Evolutionary conservation across 2,329 filamentous ascomycete genomes (phyloP).

Genomic region (Trichoderma guizhouense): DNA sequence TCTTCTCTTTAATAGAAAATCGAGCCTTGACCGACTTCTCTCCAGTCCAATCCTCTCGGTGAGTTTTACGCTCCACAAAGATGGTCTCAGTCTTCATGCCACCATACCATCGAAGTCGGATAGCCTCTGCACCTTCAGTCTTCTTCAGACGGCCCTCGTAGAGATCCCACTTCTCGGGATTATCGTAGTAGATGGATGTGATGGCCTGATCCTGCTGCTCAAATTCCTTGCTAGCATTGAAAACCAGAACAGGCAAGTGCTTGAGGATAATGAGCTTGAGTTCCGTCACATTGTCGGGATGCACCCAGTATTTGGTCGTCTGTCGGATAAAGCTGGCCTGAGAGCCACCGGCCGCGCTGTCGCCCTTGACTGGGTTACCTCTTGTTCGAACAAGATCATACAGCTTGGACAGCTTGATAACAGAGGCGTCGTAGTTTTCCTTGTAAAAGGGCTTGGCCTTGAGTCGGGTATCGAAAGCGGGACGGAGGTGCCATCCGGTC

Average conservation of each 20-base stretch:
- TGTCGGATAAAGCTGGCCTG: slow-evolving; percentile 96
- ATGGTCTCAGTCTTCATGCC: slow-evolving; percentile 94
- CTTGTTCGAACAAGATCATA: slow-evolving; percentile 93
- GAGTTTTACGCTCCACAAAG: slow-evolving; percentile 96
- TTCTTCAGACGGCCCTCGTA: slow-evolving; percentile 96
- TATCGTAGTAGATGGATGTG: slow-evolving; percentile 98
- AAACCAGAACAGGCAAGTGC: slow-evolving; percentile 93
- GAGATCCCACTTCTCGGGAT: slow-evolving; percentile 87
- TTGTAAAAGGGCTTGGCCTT: slow-evolving; percentile 98
- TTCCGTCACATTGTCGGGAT: slow-evolving; percentile 97
- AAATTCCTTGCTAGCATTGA: slow-evolving; percentile 96
- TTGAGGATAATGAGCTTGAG: slow-evolving; percentile 97
- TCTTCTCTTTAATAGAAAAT: slow-evolving; percentile 94
- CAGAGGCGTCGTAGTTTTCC: slow-evolving; percentile 95
- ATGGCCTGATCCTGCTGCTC: slow-evolving; percentile 88
- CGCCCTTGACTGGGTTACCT: slow-evolving; percentile 87
- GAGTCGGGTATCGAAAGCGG: slow-evolving; percentile 90
- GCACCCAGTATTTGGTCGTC: slow-evolving; percentile 99
- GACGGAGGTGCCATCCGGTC: slow-evolving; percentile 88
- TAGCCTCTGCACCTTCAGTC: slow-evolving; percentile 94
- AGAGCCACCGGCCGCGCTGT: slow-evolving; percentile 82
- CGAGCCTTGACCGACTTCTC: slow-evolving; percentile 98
- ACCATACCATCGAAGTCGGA: slow-evolving; percentile 95
- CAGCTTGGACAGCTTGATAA: slow-evolving; percentile 89
- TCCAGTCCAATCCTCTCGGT: slow-evolving; percentile 98